Conservation (phyloP, 768 basidiomycete genomes). For the Daedaleopsis sinensis region DNA sequence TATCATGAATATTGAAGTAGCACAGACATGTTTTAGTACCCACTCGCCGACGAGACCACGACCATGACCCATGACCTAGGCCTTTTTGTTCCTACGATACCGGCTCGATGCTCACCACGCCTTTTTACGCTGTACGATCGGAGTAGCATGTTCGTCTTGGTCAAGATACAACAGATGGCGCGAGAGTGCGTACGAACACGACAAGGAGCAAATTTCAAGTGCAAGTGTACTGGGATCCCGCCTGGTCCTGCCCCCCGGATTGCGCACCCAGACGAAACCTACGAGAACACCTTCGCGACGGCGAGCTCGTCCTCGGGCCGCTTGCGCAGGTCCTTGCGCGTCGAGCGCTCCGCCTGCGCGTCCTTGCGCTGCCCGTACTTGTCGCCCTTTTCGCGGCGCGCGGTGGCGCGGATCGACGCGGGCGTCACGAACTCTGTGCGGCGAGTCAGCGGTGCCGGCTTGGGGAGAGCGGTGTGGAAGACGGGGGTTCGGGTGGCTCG, state of each 20-base stretch:
- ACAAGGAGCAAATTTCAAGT: too few species aligned
- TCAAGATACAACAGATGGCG: too few species aligned
- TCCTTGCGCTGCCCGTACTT: slow-evolving; percentile 86
- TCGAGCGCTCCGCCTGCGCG: slow-evolving; percentile 65
- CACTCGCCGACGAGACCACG: neutral
- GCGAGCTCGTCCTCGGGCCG: slow-evolving; percentile 78
- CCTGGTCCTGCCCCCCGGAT: too few species aligned
- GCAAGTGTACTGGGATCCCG: too few species aligned
- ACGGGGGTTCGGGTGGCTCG: too few species aligned
- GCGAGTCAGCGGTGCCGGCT: neutral
- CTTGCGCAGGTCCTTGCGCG: slow-evolving; percentile 64
- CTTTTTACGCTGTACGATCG: too few species aligned
- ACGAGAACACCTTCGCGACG: slow-evolving; percentile 90
- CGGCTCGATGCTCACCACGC: too few species aligned
- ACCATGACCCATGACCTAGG: too few species aligned
- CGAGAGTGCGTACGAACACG: too few species aligned
- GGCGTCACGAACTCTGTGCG: slow-evolving; percentile 89
- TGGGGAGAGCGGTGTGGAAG: neutral
- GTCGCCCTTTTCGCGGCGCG: slow-evolving; percentile 72
- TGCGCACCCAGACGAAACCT: too few species aligned
- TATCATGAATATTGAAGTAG: slow-evolving; percentile 5
- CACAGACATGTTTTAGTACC: slow-evolving; percentile 7
- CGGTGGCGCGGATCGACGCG: slow-evolving; percentile 70
- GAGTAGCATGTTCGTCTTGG: too few species aligned
- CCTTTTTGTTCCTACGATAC: too few species aligned